Conservation (phyloP, 1,284 basidiomycete genomes). For the Mycena citricolor region DNA sequence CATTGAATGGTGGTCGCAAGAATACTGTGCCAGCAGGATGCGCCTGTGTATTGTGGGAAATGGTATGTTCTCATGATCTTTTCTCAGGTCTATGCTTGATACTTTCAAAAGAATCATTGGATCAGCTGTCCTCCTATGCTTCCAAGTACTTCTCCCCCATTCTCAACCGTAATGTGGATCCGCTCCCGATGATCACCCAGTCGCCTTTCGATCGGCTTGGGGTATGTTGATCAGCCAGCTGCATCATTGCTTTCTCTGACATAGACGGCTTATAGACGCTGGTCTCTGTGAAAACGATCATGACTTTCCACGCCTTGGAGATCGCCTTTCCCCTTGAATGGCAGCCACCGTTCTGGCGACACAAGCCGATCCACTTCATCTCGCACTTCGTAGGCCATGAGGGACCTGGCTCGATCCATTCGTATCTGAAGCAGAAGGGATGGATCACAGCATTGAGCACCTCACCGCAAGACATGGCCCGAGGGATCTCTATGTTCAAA, state of each 20-base stretch:
- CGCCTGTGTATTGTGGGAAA: conserved; percentile 88
- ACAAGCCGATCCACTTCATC: conserved; percentile 83
- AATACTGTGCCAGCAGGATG: conserved; percentile 96
- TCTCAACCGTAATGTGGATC: conserved; percentile 65
- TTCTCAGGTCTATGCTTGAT: neutral
- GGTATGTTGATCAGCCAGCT: conserved; percentile 46
- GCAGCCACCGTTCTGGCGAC: conserved; percentile 75
- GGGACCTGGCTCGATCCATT: conserved; percentile 90
- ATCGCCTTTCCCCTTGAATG: conserved; percentile 88
- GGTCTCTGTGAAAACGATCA: conserved; percentile 87
- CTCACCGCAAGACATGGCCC: conserved; percentile 72
- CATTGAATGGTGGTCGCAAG: conserved; percentile 91
- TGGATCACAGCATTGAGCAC: conserved; percentile 85
- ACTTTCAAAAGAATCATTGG: conserved; percentile 67
- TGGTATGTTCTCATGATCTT: conserved; percentile 44
- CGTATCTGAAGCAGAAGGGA: conserved; percentile 89
- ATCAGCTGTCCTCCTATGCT: conserved; percentile 73
- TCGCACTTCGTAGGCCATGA: conserved; percentile 95
- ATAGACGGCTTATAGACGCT: conserved; percentile 55
- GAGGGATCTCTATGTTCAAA: conserved; percentile 91
- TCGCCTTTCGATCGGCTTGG: conserved; percentile 79
- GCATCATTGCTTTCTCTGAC: neutral
- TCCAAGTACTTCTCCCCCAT: conserved; percentile 79
- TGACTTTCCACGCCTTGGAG: conserved; percentile 86
- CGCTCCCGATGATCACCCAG: conserved; percentile 68